Percentiles rank a stretch among this genome's conserved stretches.
Conservation (phyloP, 176 grass and related monocot genomes). For the Miscanthus lutarioriparius region DNA sequence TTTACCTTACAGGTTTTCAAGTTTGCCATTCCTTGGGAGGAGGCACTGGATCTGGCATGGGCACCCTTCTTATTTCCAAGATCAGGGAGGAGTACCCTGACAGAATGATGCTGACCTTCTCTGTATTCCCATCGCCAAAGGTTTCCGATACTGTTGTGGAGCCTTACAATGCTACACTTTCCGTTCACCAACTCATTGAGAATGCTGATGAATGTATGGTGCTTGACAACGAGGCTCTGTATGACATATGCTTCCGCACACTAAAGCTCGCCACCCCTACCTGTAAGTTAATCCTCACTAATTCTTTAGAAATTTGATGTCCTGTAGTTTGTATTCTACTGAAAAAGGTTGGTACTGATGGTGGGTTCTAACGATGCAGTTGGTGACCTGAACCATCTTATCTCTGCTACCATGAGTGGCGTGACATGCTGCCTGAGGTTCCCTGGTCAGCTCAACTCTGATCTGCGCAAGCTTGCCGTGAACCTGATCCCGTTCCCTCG, state of each 20-base stretch:
- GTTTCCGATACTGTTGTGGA: slow-evolving; percentile 94
- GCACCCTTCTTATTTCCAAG: slow-evolving; percentile 91
- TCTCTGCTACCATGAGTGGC: slow-evolving; percentile 87
- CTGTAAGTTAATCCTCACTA: slow-evolving; percentile 52
- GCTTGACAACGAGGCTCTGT: slow-evolving; percentile 89
- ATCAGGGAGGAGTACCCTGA: slow-evolving; percentile 96
- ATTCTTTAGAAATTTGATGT: not conserved
- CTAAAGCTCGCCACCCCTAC: slow-evolving; percentile 85
- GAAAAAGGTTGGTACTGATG: not conserved
- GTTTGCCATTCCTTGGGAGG: slow-evolving; percentile 96
- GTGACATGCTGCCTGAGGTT: slow-evolving; percentile 86
- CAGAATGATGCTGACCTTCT: slow-evolving; percentile 96
- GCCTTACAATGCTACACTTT: slow-evolving; percentile 92
- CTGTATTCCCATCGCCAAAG: slow-evolving; percentile 95
- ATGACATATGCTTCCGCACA: slow-evolving; percentile 95
- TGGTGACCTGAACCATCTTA: slow-evolving; percentile 89
- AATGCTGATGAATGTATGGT: slow-evolving; percentile 98
- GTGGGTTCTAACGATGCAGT: slow-evolving; percentile 46
- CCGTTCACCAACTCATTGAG: slow-evolving; percentile 93
- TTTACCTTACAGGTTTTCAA: slow-evolving; percentile 74
- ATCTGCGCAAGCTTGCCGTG: slow-evolving; percentile 82
- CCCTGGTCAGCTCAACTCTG: slow-evolving; percentile 90
- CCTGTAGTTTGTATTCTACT: not conserved
- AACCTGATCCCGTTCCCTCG: slow-evolving; percentile 90
- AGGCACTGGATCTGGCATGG: slow-evolving; percentile 97